phyloP scores from a whole-genome alignment of 2,329 filamentous ascomycete genomes.

The Apiospora saccharicola region DNA sequence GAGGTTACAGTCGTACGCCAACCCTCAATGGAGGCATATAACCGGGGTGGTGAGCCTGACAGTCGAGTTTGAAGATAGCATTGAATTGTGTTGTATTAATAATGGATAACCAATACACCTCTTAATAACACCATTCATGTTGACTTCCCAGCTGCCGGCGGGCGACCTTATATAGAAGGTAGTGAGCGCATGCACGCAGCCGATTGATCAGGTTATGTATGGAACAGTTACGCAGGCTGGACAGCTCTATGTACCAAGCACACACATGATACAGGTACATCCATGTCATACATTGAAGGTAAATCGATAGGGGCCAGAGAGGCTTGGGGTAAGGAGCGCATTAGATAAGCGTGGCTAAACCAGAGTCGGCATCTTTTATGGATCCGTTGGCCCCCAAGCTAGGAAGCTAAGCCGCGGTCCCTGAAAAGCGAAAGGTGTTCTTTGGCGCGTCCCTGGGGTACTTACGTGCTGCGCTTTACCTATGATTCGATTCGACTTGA shows the following conservation, averaged over 20 bases:
- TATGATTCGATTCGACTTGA: background rate
- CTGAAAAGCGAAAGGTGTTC: constrained; percentile 26
- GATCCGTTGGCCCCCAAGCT: background rate
- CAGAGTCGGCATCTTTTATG: constrained; percentile 5
- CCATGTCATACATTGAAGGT: background rate
- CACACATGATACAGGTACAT: too few species aligned
- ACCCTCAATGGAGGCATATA: background rate
- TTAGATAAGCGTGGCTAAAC: constrained; percentile 2
- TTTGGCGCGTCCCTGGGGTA: constrained; percentile 18
- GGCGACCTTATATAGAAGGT: background rate
- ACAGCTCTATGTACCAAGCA: background rate
- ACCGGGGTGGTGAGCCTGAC: background rate
- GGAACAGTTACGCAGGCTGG: background rate
- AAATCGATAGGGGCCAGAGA: background rate
- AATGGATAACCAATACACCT: too few species aligned
- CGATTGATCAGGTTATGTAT: background rate
- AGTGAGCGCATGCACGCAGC: background rate
- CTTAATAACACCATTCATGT: too few species aligned
- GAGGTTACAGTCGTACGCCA: constrained; percentile 15
- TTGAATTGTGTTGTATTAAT: too few species aligned
- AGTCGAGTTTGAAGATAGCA: background rate
- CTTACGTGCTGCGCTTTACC: background rate
- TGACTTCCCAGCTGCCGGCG: too few species aligned
- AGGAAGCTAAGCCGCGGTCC: constrained; percentile 19
- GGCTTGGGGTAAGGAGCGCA: background rate